Conservation (phyloP, 2,329 filamentous ascomycete genomes). For the Botryotinia convoluta region DNA sequence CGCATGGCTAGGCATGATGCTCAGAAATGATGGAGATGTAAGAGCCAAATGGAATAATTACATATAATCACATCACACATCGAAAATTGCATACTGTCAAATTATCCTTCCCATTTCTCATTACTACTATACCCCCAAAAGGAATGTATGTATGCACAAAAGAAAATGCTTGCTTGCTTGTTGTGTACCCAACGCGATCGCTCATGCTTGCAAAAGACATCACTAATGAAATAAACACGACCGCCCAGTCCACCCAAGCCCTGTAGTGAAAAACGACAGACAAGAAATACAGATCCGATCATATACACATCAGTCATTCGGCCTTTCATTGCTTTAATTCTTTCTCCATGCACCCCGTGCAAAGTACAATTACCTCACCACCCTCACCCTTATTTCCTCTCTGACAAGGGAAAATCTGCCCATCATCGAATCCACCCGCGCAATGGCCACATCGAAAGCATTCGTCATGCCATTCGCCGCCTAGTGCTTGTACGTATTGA, state of each 20-base stretch:
- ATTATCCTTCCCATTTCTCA: background rate
- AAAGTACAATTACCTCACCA: slow-evolving; percentile 54
- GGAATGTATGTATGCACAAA: background rate
- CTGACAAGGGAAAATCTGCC: slow-evolving; percentile 57
- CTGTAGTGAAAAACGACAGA: background rate
- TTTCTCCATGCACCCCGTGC: slow-evolving; percentile 57
- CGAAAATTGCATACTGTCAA: background rate
- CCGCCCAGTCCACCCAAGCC: background rate
- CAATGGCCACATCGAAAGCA: slow-evolving; percentile 81
- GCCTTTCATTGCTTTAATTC: slow-evolving; percentile 51
- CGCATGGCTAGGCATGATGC: background rate
- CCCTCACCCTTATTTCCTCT: slow-evolving; percentile 45
- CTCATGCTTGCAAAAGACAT: background rate
- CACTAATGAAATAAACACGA: background rate
- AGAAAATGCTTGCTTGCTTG: slow-evolving; percentile 8
- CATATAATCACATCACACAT: background rate
- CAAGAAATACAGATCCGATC: background rate
- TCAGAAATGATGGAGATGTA: background rate
- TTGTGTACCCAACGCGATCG: background rate
- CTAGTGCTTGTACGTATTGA: slow-evolving; percentile 83
- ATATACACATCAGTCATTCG: slow-evolving; percentile 5
- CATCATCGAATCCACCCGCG: slow-evolving; percentile 59
- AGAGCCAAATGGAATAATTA: background rate
- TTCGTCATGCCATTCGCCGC: slow-evolving; percentile 86
- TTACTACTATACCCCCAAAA: background rate